Percentiles rank a stretch among this genome's conserved stretches.
These are phyloP conservation scores for Penicillium waksmanii DNA, from an alignment of 495 filamentous ascomycete species.

Conservation along the genomic window DNA sequence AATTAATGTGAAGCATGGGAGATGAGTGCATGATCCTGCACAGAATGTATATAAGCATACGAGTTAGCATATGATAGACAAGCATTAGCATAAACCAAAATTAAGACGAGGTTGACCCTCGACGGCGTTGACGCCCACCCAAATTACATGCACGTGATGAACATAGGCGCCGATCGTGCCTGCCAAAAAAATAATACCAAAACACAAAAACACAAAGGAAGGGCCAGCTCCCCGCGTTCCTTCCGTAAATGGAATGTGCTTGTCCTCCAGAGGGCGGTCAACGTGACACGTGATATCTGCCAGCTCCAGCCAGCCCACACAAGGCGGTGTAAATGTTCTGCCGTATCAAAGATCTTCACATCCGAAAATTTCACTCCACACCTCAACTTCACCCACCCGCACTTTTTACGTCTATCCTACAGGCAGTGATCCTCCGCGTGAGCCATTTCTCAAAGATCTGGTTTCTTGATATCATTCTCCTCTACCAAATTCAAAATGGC, in stretches of 20 bases:
- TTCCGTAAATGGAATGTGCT: neutral
- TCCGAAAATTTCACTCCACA: slow-evolving; percentile 17
- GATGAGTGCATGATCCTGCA: neutral
- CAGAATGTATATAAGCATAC: too few species aligned
- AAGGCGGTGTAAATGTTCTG: slow-evolving; percentile 7
- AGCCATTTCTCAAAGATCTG: slow-evolving; percentile 40
- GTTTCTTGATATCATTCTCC: slow-evolving; percentile 15
- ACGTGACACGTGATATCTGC: neutral
- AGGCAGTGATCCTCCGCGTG: slow-evolving; percentile 52
- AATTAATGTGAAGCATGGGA: neutral
- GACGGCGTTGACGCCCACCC: neutral
- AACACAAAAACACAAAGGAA: neutral
- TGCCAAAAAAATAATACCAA: neutral
- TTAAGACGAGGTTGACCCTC: slow-evolving; percentile 4
- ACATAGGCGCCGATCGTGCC: neutral
- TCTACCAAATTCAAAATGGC: slow-evolving; percentile 33
- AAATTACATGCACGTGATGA: slow-evolving; percentile 1
- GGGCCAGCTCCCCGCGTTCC: neutral
- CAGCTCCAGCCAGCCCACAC: neutral
- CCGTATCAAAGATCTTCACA: slow-evolving; percentile 21
- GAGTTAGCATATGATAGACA: too few species aligned
- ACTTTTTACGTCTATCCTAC: slow-evolving; percentile 7
- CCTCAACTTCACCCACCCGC: slow-evolving; percentile 12
- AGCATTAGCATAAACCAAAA: neutral
- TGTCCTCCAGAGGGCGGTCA: slow-evolving; percentile 2